phyloP scores from a whole-genome alignment of 1,139 yeast species.

The Magnusiomyces fungicola region DNA sequence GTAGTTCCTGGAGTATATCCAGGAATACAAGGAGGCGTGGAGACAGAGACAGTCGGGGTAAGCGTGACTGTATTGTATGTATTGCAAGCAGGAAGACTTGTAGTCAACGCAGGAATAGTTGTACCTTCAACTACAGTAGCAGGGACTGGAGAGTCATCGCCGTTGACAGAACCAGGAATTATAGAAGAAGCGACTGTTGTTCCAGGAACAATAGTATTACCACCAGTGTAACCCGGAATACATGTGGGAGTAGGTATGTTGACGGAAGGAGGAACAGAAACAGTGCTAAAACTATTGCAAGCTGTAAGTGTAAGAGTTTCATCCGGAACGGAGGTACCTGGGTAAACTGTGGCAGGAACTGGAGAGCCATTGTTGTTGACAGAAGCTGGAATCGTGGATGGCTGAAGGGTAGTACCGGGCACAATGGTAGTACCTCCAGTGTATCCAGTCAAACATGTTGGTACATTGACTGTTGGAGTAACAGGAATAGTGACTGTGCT shows the following conservation, averaged over 20 bases:
- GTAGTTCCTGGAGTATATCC: constrained; percentile 3
- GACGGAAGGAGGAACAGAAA: constrained; percentile 1
- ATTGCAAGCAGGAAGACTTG: constrained; percentile 8
- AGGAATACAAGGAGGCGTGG: neutral
- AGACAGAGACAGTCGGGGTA: neutral
- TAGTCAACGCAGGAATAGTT: constrained; percentile 1
- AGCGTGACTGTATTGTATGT: neutral
- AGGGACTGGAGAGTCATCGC: constrained; percentile 4
- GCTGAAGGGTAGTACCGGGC: constrained; percentile 2
- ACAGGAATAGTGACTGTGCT: constrained; percentile 3
- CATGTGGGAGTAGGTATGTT: neutral
- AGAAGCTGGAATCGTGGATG: constrained; percentile 5
- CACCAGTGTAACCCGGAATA: neutral
- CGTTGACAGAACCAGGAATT: neutral
- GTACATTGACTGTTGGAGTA: constrained; percentile 3
- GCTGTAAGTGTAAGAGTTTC: constrained; percentile 7
- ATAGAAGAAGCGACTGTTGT: constrained; percentile 3
- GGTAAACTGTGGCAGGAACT: constrained; percentile 6
- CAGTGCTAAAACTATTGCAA: constrained; percentile 4
- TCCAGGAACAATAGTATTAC: constrained; percentile 8
- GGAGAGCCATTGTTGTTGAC: neutral
- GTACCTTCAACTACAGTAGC: constrained; percentile 12
- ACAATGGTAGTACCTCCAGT: constrained; percentile 9
- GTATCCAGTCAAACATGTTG: constrained; percentile 10
- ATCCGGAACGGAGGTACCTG: constrained; percentile 4